These are phyloP conservation scores for Zostera marina DNA, from an alignment of 116 monocot genomes.

Conservation along the genomic window DNA sequence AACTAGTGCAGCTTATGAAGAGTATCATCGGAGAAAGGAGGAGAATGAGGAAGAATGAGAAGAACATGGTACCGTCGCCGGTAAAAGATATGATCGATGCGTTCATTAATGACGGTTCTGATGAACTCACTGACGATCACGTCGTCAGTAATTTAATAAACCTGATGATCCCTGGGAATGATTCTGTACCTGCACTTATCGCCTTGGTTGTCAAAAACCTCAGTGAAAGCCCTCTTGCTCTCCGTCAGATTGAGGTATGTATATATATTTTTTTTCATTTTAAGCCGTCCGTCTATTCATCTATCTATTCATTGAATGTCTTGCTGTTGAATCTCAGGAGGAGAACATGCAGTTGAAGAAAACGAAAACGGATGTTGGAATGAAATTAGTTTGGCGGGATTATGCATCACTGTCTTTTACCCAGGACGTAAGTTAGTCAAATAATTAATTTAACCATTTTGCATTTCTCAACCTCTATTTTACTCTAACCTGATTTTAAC, in stretches of 20 bases:
- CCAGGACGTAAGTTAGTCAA: slow-evolving; percentile 37
- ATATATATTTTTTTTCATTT: too few species aligned
- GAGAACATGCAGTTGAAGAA: slow-evolving; percentile 55
- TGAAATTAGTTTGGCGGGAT: slow-evolving; percentile 35
- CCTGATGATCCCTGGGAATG: slow-evolving; percentile 34
- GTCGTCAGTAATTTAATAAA: slow-evolving; percentile 23
- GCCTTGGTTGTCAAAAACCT: slow-evolving; percentile 30
- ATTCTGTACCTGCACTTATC: slow-evolving; percentile 28
- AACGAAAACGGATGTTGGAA: slow-evolving; percentile 14
- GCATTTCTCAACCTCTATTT: too few species aligned
- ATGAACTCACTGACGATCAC: slow-evolving; percentile 7
- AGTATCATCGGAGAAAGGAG: slow-evolving; percentile 48
- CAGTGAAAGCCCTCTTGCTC: slow-evolving; percentile 21
- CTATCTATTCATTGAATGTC: too few species aligned
- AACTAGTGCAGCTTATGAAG: slow-evolving; percentile 35
- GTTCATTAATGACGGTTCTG: slow-evolving; percentile 11
- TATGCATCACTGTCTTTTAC: slow-evolving; percentile 73
- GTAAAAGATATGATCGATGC: slow-evolving; percentile 20
- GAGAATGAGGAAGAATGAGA: neutral
- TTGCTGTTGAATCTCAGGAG: slow-evolving; percentile 18
- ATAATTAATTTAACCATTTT: too few species aligned
- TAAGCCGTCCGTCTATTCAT: too few species aligned
- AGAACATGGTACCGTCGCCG: too few species aligned
- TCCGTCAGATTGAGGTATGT: slow-evolving; percentile 27
- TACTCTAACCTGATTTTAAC: too few species aligned